Percentiles rank a stretch among this genome's conserved stretches.
Conservation (phyloP, 202 grass and related monocot genomes). For the Digitaria exilis region DNA sequence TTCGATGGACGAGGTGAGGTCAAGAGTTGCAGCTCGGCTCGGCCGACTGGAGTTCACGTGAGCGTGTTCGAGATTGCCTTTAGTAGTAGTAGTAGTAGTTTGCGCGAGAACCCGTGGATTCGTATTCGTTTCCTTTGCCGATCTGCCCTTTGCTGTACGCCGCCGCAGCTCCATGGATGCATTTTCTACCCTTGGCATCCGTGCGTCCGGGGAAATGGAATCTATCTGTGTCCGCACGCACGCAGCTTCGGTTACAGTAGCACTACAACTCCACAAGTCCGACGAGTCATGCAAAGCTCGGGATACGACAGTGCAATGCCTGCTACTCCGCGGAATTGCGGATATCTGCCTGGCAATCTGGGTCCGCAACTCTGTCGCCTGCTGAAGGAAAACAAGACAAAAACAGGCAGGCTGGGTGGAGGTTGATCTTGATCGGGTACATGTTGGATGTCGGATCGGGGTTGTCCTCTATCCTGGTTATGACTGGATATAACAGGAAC, state of each 20-base stretch:
- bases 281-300: too few relatives aligned
- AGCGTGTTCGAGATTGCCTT: constrained; percentile 31
- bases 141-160: constrained; percentile 41
- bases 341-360: background rate
- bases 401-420: constrained; percentile 3
- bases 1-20: constrained; percentile 21
- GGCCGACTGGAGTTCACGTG: constrained; percentile 61
- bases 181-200: constrained; percentile 37
- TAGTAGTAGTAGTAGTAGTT: too few relatives aligned
- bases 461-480: background rate
- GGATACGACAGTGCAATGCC: too few relatives aligned
- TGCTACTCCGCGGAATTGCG: too few relatives aligned
- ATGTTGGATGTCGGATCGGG: background rate
- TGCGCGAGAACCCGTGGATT: constrained; percentile 49
- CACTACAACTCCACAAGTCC: too few relatives aligned
- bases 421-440: too few relatives aligned
- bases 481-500: background rate
- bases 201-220: constrained; percentile 29
- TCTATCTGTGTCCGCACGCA: constrained; percentile 20
- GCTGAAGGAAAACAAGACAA: background rate
- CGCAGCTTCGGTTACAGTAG: background rate
- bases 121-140: constrained; percentile 60
- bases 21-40: background rate
- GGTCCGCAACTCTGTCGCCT: background rate
- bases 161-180: constrained; percentile 23